Conservation (phyloP, 306 rosid species). For the Cajanus cajan region DNA sequence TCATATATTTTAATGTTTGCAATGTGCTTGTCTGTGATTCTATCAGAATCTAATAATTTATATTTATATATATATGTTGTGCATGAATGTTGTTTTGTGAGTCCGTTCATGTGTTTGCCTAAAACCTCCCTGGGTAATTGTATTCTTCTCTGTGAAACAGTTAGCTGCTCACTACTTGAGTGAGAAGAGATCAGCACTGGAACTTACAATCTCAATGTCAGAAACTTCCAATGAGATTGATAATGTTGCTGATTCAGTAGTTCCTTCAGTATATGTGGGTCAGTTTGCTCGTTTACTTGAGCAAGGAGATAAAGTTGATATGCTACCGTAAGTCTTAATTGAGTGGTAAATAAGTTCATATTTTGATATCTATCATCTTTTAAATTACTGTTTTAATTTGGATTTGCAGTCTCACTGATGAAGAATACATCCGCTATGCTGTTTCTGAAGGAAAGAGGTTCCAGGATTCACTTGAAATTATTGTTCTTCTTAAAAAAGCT, state of each 20-base stretch:
- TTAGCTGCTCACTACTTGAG: constrained; percentile 82
- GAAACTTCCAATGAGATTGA: constrained; percentile 57
- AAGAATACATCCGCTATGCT: constrained; percentile 63
- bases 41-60: background rate
- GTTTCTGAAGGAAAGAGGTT: constrained; percentile 83
- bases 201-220: constrained; percentile 67
- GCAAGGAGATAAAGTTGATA: constrained; percentile 61
- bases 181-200: constrained; percentile 82
- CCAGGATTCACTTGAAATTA: constrained; percentile 84
- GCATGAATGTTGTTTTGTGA: constrained; percentile 4
- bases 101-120: background rate
- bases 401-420: constrained; percentile 80
- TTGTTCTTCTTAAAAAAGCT: constrained; percentile 74
- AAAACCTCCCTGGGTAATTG: background rate
- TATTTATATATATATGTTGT: background rate
- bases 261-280: constrained; percentile 76
- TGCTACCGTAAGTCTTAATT: constrained; percentile 73
- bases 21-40: constrained; percentile 1
- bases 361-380: constrained; percentile 13
- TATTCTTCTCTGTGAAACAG: constrained; percentile 56
- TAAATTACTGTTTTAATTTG: constrained; percentile 35
- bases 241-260: constrained; percentile 63
- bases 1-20: background rate
- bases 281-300: constrained; percentile 82
- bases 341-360: constrained; percentile 15